Evolutionary conservation across 768 basidiomycete species (phyloP), one percentile per base, ranked within the genome.

Genomic region (Sistotremastrum suecicum): DNA sequence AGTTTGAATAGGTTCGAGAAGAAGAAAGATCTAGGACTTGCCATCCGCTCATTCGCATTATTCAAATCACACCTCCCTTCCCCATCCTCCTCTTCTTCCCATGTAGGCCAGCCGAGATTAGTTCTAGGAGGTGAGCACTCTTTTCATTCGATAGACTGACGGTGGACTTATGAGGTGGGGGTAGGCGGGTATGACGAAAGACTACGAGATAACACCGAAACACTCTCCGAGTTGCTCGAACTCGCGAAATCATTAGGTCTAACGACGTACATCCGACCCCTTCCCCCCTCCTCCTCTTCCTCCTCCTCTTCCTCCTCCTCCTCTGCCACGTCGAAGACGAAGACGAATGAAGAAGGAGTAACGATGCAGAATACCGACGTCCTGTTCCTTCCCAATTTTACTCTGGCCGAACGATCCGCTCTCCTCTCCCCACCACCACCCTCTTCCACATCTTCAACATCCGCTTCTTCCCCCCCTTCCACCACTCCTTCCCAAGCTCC

Each of bases 1-100:
- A 88, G 92, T 4, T 66, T 98, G 34, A 98, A 99, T 59, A 83
- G 94, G 2, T 98, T 94, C 57, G 95, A 99, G 63, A 76, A 72
- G 55, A 98, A 98, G 69, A 99, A 99, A 65, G 94, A 98, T 53
- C 72, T 71, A 0, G 74, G 74, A 1, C 69, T 99, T 2, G 95
- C 92, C 0, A 67, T 98, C 5, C 64, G 78, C 38, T 67, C 92
- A 0, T 97, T 91, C 55, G 78, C 83, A 1, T 60, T 64, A 8
- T 59, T 88, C 35, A 63, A 64, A 37, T 61, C 59, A 39, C 58
- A 52, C n/a, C n/a, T n/a, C n/a, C n/a, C n/a, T n/a, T n/a, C n/a
- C n/a, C n/a, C n/a, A n/a, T n/a, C n/a, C n/a, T n/a, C n/a, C n/a
- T n/a, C n/a, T n/a, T n/a, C n/a, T n/a, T n/a, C n/a, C n/a, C n/a